Percentiles rank a stretch among this genome's conserved stretches.
These are phyloP conservation scores for Mycena venus DNA, from an alignment of 768 basidiomycete species.

Conservation along the genomic window DNA sequence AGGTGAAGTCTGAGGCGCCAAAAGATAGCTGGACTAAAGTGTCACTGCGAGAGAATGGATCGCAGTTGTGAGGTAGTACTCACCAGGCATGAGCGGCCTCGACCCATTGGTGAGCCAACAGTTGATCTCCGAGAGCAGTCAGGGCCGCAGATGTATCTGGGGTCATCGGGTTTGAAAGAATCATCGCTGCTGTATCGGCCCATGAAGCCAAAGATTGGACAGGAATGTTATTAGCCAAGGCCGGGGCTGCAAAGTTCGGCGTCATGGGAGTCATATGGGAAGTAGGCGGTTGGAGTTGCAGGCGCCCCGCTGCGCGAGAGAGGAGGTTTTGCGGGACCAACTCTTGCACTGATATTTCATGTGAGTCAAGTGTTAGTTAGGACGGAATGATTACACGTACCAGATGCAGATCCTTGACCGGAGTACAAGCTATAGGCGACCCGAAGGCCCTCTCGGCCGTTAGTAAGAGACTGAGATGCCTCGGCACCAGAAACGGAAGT, in stretches of 20 bases:
- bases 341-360: conserved; percentile 72
- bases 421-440: conserved; percentile 88
- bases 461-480: conserved; percentile 42
- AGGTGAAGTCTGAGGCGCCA: conserved; percentile 85
- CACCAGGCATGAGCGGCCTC: conserved; percentile 96
- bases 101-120: conserved; percentile 77
- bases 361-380: conserved; percentile 21
- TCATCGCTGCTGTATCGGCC: conserved; percentile 89
- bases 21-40: conserved; percentile 74
- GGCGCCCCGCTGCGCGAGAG: conserved; percentile 53
- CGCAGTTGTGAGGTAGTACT: conserved; percentile 38
- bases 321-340: conserved; percentile 72
- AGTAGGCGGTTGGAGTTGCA: conserved; percentile 52
- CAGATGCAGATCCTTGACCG: conserved; percentile 82
- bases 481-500: conserved; percentile 34
- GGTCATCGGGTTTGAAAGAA: conserved; percentile 77
- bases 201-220: conserved; percentile 78
- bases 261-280: conserved; percentile 69
- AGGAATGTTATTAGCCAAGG: conserved; percentile 63
- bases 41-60: conserved; percentile 25
- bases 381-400: conserved; percentile 56
- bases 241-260: conserved; percentile 68
- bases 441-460: conserved; percentile 80
- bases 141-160: conserved; percentile 81
- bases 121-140: conserved; percentile 87